Percentiles rank a stretch among this genome's conserved stretches.
phyloP scores from a whole-genome alignment of 163 green algal genomes.

The Botryococcus braunii region DNA sequence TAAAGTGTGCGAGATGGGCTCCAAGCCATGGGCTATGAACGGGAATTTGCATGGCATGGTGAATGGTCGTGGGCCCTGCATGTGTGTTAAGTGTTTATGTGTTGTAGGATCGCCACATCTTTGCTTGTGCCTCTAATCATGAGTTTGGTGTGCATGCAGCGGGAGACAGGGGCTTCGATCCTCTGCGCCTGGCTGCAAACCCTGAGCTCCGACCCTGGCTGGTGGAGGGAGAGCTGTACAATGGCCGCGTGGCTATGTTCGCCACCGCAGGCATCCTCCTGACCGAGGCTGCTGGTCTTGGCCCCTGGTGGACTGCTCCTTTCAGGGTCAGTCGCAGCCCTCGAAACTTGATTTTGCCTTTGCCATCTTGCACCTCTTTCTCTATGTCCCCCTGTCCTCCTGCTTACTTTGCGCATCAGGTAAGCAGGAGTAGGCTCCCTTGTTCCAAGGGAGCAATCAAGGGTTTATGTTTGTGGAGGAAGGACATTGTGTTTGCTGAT shows the following conservation, averaged over 20 bases:
- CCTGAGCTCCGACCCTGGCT: constrained; percentile 7
- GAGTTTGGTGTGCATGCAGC: constrained; percentile 1
- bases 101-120: background rate
- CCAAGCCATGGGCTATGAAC: background rate
- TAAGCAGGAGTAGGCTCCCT: too few species aligned
- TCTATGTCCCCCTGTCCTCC: too few species aligned
- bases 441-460: background rate
- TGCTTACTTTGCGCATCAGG: too few species aligned
- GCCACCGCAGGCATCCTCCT: constrained; percentile 11
- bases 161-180: constrained; percentile 12
- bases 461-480: background rate
- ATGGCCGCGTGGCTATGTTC: constrained; percentile 17
- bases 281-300: constrained; percentile 5
- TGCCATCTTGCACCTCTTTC: too few species aligned
- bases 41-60: background rate
- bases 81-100: too few species aligned
- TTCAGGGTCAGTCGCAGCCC: constrained; percentile 2
- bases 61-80: background rate
- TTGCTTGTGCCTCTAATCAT: background rate
- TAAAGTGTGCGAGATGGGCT: background rate
- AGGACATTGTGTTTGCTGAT: too few species aligned
- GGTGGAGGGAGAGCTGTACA: constrained; percentile 19
- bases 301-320: constrained; percentile 15
- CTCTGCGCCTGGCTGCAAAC: constrained; percentile 7
- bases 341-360: too few species aligned